Percentiles rank a stretch among this genome's conserved stretches.
Evolutionary conservation across 257 asterid genomes (phyloP).

Genomic region (Ophiorrhiza pumila): DNA sequence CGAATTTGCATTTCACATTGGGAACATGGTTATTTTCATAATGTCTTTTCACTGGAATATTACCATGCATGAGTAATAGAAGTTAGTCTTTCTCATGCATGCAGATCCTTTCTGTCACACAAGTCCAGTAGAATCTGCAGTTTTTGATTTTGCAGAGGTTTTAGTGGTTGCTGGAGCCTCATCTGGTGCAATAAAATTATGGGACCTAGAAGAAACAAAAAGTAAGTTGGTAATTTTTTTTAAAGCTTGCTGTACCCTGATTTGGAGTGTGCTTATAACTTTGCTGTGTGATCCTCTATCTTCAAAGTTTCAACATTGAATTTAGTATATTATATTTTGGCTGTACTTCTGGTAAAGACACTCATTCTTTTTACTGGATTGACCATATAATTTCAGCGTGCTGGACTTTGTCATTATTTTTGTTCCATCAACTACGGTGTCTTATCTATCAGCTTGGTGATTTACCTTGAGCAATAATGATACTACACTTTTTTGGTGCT

Average conservation of each 20-base stretch:
- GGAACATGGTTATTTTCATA: no score
- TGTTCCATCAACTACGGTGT: no score
- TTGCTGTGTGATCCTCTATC: neutral
- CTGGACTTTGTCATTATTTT: neutral
- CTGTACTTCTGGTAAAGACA: neutral
- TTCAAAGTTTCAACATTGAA: neutral
- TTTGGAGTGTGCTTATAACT: neutral
- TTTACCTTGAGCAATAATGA: neutral
- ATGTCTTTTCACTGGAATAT: no score
- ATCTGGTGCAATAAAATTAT: slow-evolving; percentile 83
- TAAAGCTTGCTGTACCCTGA: neutral
- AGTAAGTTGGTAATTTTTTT: slow-evolving; percentile 40
- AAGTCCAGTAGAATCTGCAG: slow-evolving; percentile 89
- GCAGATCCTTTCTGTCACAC: slow-evolving; percentile 83
- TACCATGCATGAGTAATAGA: no score
- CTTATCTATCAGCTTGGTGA: neutral
- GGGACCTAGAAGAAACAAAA: slow-evolving; percentile 96
- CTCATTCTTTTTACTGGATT: neutral
- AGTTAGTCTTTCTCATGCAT: slow-evolving; percentile 20
- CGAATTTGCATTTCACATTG: no score
- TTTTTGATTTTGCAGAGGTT: slow-evolving; percentile 84
- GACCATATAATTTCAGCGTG: neutral
- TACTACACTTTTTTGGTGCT: neutral
- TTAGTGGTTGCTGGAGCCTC: slow-evolving; percentile 91
- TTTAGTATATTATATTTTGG: neutral